These are phyloP conservation scores for Amorphotheca resinae DNA, from an alignment of 495 filamentous ascomycete genomes.

Conservation along the genomic window DNA sequence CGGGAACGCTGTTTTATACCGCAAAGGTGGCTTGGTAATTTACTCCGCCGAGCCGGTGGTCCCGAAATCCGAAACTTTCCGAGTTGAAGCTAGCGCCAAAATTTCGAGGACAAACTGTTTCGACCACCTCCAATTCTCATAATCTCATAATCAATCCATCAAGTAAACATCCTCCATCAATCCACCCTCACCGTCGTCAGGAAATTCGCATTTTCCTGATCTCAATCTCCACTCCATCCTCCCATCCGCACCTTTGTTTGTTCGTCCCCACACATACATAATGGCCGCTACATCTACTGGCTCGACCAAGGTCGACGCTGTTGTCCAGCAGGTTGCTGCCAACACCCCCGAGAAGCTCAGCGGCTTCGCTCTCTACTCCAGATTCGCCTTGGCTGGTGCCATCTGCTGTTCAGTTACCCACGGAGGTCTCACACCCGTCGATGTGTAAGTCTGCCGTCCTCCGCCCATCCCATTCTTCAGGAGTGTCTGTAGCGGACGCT, in stretches of 20 bases:
- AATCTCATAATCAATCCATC: not conserved
- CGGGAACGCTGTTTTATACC: too few relatives aligned
- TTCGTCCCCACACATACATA: slow-evolving; percentile 15
- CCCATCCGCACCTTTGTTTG: not conserved
- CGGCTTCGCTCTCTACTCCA: slow-evolving; percentile 26
- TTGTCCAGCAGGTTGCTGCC: slow-evolving; percentile 23
- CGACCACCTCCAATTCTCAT: not conserved
- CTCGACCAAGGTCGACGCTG: slow-evolving; percentile 30
- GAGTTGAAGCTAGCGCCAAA: not conserved
- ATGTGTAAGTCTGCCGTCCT: slow-evolving; percentile 58
- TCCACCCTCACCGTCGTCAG: not conserved
- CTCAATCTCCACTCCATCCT: slow-evolving; percentile 1
- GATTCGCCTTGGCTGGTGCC: slow-evolving; percentile 74
- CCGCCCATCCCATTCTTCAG: not conserved
- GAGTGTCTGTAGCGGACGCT: too few relatives aligned
- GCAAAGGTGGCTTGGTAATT: too few relatives aligned
- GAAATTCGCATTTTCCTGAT: too few relatives aligned
- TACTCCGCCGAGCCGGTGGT: too few relatives aligned
- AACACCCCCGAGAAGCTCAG: slow-evolving; percentile 29
- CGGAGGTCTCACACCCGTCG: slow-evolving; percentile 69
- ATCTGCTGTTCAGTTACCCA: slow-evolving; percentile 79
- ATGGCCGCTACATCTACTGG: slow-evolving; percentile 32
- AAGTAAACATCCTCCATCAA: not conserved
- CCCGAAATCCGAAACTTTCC: not conserved
- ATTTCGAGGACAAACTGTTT: not conserved